These are phyloP conservation scores for Larix kaempferi DNA, from an alignment of 75 land plant species.

Conservation along the genomic window DNA sequence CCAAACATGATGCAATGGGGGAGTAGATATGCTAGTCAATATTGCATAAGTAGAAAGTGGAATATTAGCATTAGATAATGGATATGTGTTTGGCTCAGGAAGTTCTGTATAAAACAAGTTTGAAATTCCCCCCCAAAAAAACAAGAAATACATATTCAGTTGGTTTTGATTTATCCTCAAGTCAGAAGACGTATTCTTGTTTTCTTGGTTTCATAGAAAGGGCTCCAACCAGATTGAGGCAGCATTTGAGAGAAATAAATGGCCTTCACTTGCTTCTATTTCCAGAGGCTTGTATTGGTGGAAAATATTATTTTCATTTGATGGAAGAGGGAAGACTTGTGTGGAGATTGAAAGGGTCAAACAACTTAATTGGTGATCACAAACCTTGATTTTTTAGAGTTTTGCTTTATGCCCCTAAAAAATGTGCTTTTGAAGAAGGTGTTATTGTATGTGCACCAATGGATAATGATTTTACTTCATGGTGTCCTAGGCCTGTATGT, in stretches of 20 bases:
- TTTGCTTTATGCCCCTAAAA: constrained; percentile 53
- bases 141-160: neutral
- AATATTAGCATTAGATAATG: neutral
- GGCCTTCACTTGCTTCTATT: constrained; percentile 33
- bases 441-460: constrained; percentile 69
- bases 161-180: constrained; percentile 1
- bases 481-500: constrained; percentile 28
- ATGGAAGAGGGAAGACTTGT: constrained; percentile 9
- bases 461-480: constrained; percentile 33
- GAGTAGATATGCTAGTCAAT: neutral
- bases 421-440: constrained; percentile 78
- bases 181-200: neutral
- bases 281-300: constrained; percentile 16
- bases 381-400: constrained; percentile 57
- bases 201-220: constrained; percentile 39
- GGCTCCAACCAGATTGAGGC: constrained; percentile 25
- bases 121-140: neutral
- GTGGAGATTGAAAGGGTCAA: constrained; percentile 4
- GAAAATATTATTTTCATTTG: constrained; percentile 8
- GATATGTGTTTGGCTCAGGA: neutral
- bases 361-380: neutral
- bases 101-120: neutral
- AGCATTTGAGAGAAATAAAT: constrained; percentile 24
- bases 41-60: neutral
- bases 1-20: neutral